phyloP scores from a whole-genome alignment of 2,329 filamentous ascomycete species.

The Pseudocercospora musae region DNA sequence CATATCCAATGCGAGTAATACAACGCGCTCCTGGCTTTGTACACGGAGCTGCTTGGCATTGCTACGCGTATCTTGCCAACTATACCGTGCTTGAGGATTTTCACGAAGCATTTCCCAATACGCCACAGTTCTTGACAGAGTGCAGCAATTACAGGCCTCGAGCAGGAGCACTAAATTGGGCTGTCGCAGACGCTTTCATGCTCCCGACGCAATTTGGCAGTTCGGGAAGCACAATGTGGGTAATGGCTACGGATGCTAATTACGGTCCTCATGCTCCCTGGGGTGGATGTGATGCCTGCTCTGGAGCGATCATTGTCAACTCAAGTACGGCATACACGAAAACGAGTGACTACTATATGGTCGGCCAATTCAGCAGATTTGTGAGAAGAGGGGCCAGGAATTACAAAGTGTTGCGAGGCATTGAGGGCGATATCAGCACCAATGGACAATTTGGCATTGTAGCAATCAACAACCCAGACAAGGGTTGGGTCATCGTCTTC shows the following conservation, averaged over 20 bases:
- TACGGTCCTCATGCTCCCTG: constrained; percentile 45
- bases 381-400: constrained; percentile 22
- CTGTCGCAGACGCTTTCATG: constrained; percentile 26
- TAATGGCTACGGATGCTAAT: constrained; percentile 44
- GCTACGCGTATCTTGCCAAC: constrained; percentile 33
- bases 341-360: constrained; percentile 53
- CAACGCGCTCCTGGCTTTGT: constrained; percentile 32
- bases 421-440: constrained; percentile 7
- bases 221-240: constrained; percentile 46
- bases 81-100: constrained; percentile 41
- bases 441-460: constrained; percentile 23
- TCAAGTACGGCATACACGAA: constrained; percentile 49
- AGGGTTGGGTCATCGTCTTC: constrained; percentile 26
- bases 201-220: constrained; percentile 45
- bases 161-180: constrained; percentile 16
- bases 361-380: constrained; percentile 47
- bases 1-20: constrained; percentile 37
- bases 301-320: constrained; percentile 70
- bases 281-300: constrained; percentile 43
- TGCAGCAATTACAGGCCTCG: constrained; percentile 38
- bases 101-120: constrained; percentile 40
- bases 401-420: constrained; percentile 22
- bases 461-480: constrained; percentile 25
- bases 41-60: constrained; percentile 40
- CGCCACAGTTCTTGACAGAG: constrained; percentile 50